These are phyloP conservation scores for Exobasidium rhododendri DNA, from an alignment of 1,284 basidiomycete genomes.

Conservation along the genomic window DNA sequence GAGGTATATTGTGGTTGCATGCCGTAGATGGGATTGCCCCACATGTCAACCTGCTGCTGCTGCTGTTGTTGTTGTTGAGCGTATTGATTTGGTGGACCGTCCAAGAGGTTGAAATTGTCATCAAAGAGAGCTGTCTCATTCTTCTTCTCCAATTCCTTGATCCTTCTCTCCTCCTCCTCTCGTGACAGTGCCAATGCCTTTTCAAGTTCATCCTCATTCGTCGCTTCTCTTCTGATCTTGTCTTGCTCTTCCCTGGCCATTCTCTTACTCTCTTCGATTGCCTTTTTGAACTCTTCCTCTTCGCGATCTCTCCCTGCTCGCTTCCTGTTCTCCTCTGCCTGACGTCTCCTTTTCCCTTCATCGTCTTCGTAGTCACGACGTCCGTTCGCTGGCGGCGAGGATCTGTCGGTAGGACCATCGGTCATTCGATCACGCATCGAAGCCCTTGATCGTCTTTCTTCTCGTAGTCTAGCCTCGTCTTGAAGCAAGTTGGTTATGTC, in stretches of 20 bases:
- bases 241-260: slow-evolving; percentile 52
- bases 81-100: slow-evolving; percentile 33
- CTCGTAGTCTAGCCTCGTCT: slow-evolving; percentile 79
- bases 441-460: slow-evolving; percentile 78
- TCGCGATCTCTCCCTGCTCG: slow-evolving; percentile 37
- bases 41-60: slow-evolving; percentile 40
- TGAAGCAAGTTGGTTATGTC: slow-evolving; percentile 95
- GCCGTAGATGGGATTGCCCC: slow-evolving; percentile 40
- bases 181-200: slow-evolving; percentile 77
- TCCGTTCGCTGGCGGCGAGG: slow-evolving; percentile 6
- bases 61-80: slow-evolving; percentile 20
- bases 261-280: slow-evolving; percentile 58
- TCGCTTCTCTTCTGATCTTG: slow-evolving; percentile 39
- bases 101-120: slow-evolving; percentile 56
- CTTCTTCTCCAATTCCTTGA: slow-evolving; percentile 64
- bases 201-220: slow-evolving; percentile 70
- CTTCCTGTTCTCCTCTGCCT: slow-evolving; percentile 67
- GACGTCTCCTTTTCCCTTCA: slow-evolving; percentile 73
- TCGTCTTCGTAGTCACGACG: slow-evolving; percentile 57
- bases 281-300: slow-evolving; percentile 61
- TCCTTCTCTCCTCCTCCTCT: slow-evolving; percentile 64
- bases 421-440: slow-evolving; percentile 93
- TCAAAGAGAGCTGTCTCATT: slow-evolving; percentile 80
- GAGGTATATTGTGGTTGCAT: slow-evolving; percentile 59
- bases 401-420: slow-evolving; percentile 55